Percentiles rank a stretch among this genome's conserved stretches.
phyloP scores from a whole-genome alignment of 768 basidiomycete genomes.

The Melanogaster broomeanus region DNA sequence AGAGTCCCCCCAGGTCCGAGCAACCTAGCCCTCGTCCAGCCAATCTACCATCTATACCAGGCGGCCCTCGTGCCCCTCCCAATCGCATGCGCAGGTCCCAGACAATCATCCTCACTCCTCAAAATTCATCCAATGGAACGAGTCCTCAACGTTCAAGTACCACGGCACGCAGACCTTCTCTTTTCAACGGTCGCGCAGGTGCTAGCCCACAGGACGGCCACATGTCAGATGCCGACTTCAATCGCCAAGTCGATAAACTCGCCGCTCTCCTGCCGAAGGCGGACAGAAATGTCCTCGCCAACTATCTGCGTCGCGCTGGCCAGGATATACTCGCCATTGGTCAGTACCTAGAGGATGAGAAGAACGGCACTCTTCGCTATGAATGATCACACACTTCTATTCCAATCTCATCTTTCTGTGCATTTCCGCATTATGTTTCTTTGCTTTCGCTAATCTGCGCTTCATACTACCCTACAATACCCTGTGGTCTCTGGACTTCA shows the following conservation, averaged over 20 bases:
- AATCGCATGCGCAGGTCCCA: constrained; percentile 65
- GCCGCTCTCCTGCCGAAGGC: constrained; percentile 72
- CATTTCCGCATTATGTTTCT: constrained; percentile 5
- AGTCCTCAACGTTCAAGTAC: constrained; percentile 33
- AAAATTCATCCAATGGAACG: constrained; percentile 16
- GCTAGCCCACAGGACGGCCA: constrained; percentile 1
- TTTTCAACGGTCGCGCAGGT: constrained; percentile 26
- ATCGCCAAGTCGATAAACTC: constrained; percentile 70
- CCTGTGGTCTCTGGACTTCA: constrained; percentile 3
- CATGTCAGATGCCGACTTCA: constrained; percentile 49
- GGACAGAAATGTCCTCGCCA: constrained; percentile 63
- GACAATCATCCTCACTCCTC: constrained; percentile 53
- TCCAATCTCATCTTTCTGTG: neutral
- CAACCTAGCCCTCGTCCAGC: constrained; percentile 29
- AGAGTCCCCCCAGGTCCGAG: constrained; percentile 34
- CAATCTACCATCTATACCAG: constrained; percentile 52
- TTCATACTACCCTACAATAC: constrained; percentile 13
- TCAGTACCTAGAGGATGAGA: constrained; percentile 83
- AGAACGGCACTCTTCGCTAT: constrained; percentile 60
- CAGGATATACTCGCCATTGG: constrained; percentile 86
- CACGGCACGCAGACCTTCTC: constrained; percentile 28
- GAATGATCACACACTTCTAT: constrained; percentile 24
- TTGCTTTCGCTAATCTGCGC: constrained; percentile 10
- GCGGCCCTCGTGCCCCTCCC: constrained; percentile 73
- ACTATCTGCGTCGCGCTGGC: constrained; percentile 72